These are phyloP conservation scores for Chlorella sorokiniana DNA, from an alignment of 139 green algal genomes.

Conservation along the genomic window DNA sequence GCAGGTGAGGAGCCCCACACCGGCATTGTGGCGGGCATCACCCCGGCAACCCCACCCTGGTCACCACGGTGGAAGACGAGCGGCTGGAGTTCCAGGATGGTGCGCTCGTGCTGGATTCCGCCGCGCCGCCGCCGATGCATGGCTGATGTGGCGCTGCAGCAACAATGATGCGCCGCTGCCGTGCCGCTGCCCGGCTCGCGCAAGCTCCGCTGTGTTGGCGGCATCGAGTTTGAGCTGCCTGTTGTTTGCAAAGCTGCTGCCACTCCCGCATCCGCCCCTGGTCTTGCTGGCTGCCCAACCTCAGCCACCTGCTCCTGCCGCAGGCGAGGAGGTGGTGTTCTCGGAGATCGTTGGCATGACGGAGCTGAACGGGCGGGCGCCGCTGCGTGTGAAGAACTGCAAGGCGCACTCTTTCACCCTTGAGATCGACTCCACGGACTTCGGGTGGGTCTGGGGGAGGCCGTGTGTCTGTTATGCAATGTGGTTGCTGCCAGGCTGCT, in stretches of 20 bases:
- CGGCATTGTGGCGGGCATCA: conserved; percentile 94
- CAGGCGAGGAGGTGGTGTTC: conserved; percentile 85
- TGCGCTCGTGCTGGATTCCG: background rate
- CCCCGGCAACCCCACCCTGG: conserved; percentile 69
- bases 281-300: background rate
- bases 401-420: conserved; percentile 95
- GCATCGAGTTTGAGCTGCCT: background rate
- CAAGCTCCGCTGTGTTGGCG: too few relatives aligned
- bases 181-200: too few relatives aligned
- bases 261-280: background rate
- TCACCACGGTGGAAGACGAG: conserved; percentile 98
- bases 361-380: conserved; percentile 79
- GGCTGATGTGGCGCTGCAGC: too few relatives aligned
- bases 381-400: conserved; percentile 81
- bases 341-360: conserved; percentile 90
- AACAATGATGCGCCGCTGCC: too few relatives aligned
- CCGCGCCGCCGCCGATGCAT: too few relatives aligned
- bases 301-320: background rate
- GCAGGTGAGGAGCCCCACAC: conserved; percentile 87
- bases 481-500: background rate
- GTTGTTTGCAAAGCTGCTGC: background rate
- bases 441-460: conserved; percentile 32
- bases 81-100: conserved; percentile 93
- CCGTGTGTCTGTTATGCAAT: background rate
- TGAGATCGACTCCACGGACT: conserved; percentile 86